Base-by-base conservation (phyloP, 495 filamentous ascomycete species). In the Annulohypoxylon moriforme region DNA sequence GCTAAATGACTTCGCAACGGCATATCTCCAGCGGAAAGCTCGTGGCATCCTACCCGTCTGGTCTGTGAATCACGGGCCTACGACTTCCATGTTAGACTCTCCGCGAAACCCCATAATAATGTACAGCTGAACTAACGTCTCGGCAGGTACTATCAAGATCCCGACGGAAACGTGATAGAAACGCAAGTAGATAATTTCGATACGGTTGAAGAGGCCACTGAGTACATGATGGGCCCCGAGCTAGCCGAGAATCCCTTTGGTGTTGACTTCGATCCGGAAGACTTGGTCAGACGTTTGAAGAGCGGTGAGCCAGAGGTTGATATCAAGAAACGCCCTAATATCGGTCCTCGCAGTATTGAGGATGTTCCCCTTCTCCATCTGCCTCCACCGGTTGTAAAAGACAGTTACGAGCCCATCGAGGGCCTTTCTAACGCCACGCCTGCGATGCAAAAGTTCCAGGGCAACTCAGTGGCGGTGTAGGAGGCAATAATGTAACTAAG, bases 161-260 rank as follows among this genome's bases (percentile, higher is more conserved):
- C 83, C 14, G 84, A 86, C 60, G 82, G 82, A 6, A 86, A 86
- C 67, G 29, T 56, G 46, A 65, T 85, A 47, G 84, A 86, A 71
- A 80, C 77, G 5, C 83, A 86, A 70, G 80, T 83, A 2, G 82
- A 85, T 59, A 80, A 77, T 38, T 82, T 84, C 49, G 77, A 80
- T 20, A 77, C 75, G 3, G 60, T 73, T 4, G 82, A 83, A 27
- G 78, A 78, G 42, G 69, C 79, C 4, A 81, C 69, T 1, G 75
- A 67, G 18, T 85, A 74, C 40, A 77, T 85, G 65, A 64, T 42
- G 24, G 46, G 63, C 4, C 53, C 68, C 29, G 58, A 68, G 22
- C 56, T 78, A 20, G 27, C 5, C 2, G 52, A 76, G 53, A 83
- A 83, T 56, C 79, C 80, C 7, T 67, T 79, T 58, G 81, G 81